Base-by-base conservation (phyloP, 306 rosid genomes). In the Dicorynia guianensis region DNA sequence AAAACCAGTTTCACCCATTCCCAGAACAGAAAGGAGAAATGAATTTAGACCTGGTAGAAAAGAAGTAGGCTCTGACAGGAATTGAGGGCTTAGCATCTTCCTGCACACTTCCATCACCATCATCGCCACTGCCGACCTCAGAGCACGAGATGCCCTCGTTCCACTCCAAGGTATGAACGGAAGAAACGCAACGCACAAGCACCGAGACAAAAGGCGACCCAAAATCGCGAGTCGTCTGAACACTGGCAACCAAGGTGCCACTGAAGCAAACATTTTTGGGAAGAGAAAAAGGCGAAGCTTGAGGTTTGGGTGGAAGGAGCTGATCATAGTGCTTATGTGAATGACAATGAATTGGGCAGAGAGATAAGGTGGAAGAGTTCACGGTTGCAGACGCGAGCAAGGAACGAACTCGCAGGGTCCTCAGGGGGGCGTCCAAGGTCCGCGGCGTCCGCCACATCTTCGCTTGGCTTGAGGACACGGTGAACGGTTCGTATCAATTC, bases 31-130 rank as follows among this genome's bases (percentile, higher is more conserved):
- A 20, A 10, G 14, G 2, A 25, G 30, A 25, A 25, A 25, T 25
- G 30, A 2, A 58, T 11, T 4, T 70, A 80, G 58, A 89, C 95
- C 95, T 96, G 4, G 98, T 96, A 5, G 99, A 90, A 87, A 90
- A 79, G 75, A 96, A 90, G 74, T 75, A 92, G 48, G 99, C 99
- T 76, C 93, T 77, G 44, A 96, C 99, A 25, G 93, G 98, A 81
- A 96, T 92, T 6, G 76, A 72, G 64, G 87, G 88, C 47, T 79
- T 82, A 12, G 85, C 0, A 64, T 85, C 90, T 10, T 84, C 87
- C 44, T 86, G 87, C 8, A 89, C 68, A 11, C 57, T 60, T 64
- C 75, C 86, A 46, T 48, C n/a, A n/a, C 75, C 86, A 46, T 25
- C 76, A 56, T 34, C 1, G 7, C 79, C 87, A 4, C 86, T 81